Evolutionary conservation across 2,329 filamentous ascomycete species (phyloP).

Genomic region (Paradendryphiella salina): DNA sequence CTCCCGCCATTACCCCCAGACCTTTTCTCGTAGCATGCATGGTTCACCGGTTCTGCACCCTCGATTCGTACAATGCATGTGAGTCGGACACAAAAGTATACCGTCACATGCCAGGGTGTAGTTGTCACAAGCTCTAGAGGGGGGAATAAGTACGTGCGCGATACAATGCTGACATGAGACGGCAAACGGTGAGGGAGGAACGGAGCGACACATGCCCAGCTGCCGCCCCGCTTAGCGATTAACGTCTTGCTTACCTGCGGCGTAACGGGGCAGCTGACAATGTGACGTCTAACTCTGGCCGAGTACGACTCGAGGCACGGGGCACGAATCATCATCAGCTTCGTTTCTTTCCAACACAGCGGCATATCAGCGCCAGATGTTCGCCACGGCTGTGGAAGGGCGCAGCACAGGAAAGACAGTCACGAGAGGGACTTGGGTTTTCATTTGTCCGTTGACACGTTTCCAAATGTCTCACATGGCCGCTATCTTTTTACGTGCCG

Average conservation of each 20-base stretch:
- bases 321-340: too few species aligned
- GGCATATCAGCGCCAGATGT: too few species aligned
- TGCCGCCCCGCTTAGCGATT: constrained; percentile 2
- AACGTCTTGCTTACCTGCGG: neutral
- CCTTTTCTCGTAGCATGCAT: constrained; percentile 1
- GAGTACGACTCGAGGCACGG: too few species aligned
- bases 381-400: too few species aligned
- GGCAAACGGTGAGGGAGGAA: constrained; percentile 19
- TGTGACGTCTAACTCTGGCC: too few species aligned
- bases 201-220: constrained; percentile 8
- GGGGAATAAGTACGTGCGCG: neutral
- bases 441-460: too few species aligned
- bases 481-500: too few species aligned
- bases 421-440: too few species aligned
- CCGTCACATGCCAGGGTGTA: too few species aligned
- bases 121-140: constrained; percentile 1
- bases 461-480: too few species aligned
- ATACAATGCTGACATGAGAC: constrained; percentile 20
- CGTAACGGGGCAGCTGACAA: neutral
- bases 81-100: neutral
- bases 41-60: neutral
- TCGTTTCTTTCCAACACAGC: too few species aligned
- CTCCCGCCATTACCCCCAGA: constrained; percentile 8
- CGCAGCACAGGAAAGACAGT: too few species aligned
- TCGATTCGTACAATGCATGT: neutral